A percentile compares a stretch with the other conserved stretches of the same genome.
These are phyloP conservation scores for Prunus kanzakura DNA, from an alignment of 306 rosid species.

Conservation along the genomic window DNA sequence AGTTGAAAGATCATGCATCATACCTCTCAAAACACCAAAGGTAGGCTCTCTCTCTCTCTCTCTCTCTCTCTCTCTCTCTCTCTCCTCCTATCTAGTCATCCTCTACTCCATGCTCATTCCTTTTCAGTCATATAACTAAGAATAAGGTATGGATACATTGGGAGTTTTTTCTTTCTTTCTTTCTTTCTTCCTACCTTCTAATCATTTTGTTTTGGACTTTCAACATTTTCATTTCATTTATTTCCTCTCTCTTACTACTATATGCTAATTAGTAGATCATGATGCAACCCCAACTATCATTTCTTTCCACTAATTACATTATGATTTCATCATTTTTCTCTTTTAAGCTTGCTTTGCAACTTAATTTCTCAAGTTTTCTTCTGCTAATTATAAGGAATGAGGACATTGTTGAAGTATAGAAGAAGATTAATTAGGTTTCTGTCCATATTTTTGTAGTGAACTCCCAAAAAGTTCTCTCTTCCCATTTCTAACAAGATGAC, in stretches of 20 bases:
- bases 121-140: neutral
- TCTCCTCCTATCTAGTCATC: neutral
- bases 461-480: neutral
- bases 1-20: conserved; percentile 18
- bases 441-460: neutral
- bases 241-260: too few relatives aligned
- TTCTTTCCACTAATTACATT: too few relatives aligned
- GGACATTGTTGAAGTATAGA: neutral
- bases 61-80: neutral
- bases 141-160: neutral
- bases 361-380: neutral
- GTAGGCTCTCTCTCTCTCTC: neutral
- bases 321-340: too few relatives aligned
- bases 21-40: neutral
- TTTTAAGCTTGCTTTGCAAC: neutral
- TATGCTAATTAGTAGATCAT: too few relatives aligned
- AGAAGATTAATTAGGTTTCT: neutral
- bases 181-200: neutral
- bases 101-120: neutral
- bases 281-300: too few relatives aligned
- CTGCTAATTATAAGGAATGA: neutral
- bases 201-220: neutral
- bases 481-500: neutral
- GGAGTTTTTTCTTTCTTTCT: neutral
- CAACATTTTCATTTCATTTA: neutral